Evolutionary conservation across 2,329 filamentous ascomycete species (phyloP), one percentile per base, ranked within the genome.

Genomic region (Colletotrichum sp.): DNA sequence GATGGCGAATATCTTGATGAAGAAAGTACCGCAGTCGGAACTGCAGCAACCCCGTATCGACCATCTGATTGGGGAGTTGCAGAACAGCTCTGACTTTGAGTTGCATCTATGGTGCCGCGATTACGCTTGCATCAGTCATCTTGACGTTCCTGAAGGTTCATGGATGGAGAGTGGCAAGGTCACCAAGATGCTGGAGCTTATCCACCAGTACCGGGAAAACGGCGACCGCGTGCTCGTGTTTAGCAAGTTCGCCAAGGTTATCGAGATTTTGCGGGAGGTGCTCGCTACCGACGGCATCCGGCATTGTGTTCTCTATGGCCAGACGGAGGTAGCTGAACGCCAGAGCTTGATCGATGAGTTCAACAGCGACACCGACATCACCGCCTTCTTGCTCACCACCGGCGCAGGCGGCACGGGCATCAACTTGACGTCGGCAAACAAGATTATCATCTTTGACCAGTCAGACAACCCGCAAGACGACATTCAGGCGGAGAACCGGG

Each of bases 381-480:
- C 95, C 0, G 95, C 97, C 1, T 99, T 99, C 83, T 90, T 99
- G 76, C 90, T 99, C 8, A 97, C 94, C 1, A 99, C 97, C 0
- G 96, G 95, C 74, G 96, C 96, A 1, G 97, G 97, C 66, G 97
- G 97, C n/a, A 97, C 96, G 0, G 97, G 97, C 54, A 97, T 99
- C 86, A 99, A 99, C 83, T 86, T 99, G 69, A 97, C 96, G 9
- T 94, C 94, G 43, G 97, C 97, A 6, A 98, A 98, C 86, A 98
- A 98, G 84, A 96, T 99, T 78, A 91, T 99, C 83, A 97, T 99
- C 79, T 98, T 98, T 82, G 97, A 99, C 83, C 94, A 94, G 76
- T 95, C 93, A n/a, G 98, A 98, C 85, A 99, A 99, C 78, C 97
- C 97, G 0, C 97, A 99, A 81, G 96, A 98, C 78, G 97, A 99